These are phyloP conservation scores for Kalaharituber pfeilii DNA, from an alignment of 2,329 filamentous ascomycete species.

Conservation along the genomic window DNA sequence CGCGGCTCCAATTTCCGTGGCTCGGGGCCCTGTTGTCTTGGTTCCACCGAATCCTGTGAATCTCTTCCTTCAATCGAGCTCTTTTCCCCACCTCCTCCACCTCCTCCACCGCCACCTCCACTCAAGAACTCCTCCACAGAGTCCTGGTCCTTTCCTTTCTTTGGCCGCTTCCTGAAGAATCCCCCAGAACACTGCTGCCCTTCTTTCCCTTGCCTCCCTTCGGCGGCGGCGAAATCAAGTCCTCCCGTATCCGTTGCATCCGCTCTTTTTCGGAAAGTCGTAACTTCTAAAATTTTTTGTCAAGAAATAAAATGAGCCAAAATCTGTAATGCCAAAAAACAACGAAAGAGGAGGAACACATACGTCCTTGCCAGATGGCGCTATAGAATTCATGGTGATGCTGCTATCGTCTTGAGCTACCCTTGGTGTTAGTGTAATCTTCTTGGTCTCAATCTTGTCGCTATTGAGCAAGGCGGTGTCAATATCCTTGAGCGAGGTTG, in stretches of 20 bases:
- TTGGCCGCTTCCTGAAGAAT: slow-evolving; percentile 24
- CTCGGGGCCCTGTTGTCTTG: not conserved
- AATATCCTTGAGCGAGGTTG: slow-evolving; percentile 17
- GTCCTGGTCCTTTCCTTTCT: slow-evolving; percentile 11
- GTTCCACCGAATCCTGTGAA: slow-evolving; percentile 5
- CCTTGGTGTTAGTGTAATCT: slow-evolving; percentile 91
- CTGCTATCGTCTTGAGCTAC: slow-evolving; percentile 59
- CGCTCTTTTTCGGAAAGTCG: slow-evolving; percentile 59
- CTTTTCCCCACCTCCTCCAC: slow-evolving; percentile 28
- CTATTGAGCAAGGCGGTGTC: slow-evolving; percentile 72
- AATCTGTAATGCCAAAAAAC: slow-evolving; percentile 23
- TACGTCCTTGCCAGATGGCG: slow-evolving; percentile 27
- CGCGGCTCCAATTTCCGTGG: slow-evolving; percentile 3
- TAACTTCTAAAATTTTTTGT: slow-evolving; percentile 37
- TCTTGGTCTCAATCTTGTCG: slow-evolving; percentile 84
- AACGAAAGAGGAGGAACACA: slow-evolving; percentile 26
- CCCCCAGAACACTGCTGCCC: slow-evolving; percentile 51
- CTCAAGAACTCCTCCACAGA: slow-evolving; percentile 9
- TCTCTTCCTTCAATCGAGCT: slow-evolving; percentile 9
- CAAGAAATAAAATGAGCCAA: slow-evolving; percentile 27
- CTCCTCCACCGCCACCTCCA: slow-evolving; percentile 7
- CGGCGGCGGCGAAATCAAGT: slow-evolving; percentile 41
- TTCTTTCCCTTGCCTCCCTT: slow-evolving; percentile 63
- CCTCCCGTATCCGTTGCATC: slow-evolving; percentile 46
- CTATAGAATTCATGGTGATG: slow-evolving; percentile 3